Evolutionary conservation across 1,284 basidiomycete species (phyloP).

Genomic region (Tausonia pullulans): DNA sequence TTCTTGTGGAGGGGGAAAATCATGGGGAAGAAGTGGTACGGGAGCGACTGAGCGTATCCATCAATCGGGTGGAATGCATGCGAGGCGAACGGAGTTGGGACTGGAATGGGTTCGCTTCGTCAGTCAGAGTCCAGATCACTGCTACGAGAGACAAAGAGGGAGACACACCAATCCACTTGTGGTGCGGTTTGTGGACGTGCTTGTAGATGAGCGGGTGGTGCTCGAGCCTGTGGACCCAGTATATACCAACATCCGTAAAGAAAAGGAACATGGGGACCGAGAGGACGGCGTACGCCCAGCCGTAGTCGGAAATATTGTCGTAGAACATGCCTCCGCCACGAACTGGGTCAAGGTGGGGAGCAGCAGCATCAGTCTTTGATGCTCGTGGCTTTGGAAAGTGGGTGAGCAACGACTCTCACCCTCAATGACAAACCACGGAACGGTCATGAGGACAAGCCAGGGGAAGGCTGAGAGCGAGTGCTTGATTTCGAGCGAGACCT

Average conservation of each 20-base stretch:
- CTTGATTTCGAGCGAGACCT: conserved; percentile 73
- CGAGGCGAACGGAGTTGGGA: conserved; percentile 92
- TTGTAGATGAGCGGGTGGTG: conserved; percentile 86
- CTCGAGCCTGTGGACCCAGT: conserved; percentile 87
- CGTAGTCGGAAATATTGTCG: conserved; percentile 59
- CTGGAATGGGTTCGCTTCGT: conserved; percentile 35
- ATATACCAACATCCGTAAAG: conserved; percentile 86
- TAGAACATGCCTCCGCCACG: conserved; percentile 76
- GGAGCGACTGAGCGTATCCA: conserved; percentile 84
- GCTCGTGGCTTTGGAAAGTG: too few relatives aligned
- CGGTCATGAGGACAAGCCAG: conserved; percentile 62
- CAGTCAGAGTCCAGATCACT: background rate
- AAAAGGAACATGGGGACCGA: conserved; percentile 55
- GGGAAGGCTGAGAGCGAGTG: conserved; percentile 69
- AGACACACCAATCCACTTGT: conserved; percentile 87
- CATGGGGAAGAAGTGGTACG: conserved; percentile 89
- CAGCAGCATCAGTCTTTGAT: too few relatives aligned
- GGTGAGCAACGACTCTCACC: too few relatives aligned
- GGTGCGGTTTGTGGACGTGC: conserved; percentile 86
- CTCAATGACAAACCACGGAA: conserved; percentile 91
- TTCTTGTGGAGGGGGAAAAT: conserved; percentile 81
- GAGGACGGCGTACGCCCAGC: conserved; percentile 35
- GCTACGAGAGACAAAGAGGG: background rate
- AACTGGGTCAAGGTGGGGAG: conserved; percentile 34
- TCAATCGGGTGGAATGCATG: conserved; percentile 96